phyloP scores from a whole-genome alignment of 148 eudicot genomes.

The Limonium bicolor region DNA sequence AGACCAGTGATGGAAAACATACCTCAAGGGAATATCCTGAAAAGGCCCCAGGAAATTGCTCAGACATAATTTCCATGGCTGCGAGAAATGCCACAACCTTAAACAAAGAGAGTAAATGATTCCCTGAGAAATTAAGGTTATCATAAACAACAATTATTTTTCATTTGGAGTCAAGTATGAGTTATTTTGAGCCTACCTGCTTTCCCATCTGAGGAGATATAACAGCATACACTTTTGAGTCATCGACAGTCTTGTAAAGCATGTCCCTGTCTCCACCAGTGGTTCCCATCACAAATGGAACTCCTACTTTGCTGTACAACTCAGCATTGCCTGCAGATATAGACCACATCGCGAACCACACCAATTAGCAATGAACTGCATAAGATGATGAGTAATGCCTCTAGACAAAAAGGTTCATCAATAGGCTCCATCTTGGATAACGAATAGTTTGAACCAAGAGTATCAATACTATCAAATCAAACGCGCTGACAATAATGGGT shows the following conservation, averaged over 20 bases:
- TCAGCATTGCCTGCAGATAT: constrained; percentile 61
- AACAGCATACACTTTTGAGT: constrained; percentile 66
- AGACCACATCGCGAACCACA: too few species aligned
- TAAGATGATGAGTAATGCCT: too few species aligned
- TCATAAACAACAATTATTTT: not conserved
- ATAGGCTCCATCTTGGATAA: too few species aligned
- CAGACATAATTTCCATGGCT: constrained; percentile 91
- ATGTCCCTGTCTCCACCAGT: constrained; percentile 94
- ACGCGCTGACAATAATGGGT: too few species aligned
- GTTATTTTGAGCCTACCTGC: constrained; percentile 40
- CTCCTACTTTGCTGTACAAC: constrained; percentile 77
- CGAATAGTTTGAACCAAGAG: too few species aligned
- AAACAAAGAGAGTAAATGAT: constrained; percentile 6
- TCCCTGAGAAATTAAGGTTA: not conserved
- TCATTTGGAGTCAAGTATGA: too few species aligned
- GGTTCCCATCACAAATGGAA: constrained; percentile 98
- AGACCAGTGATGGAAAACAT: not conserved
- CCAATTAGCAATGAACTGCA: too few species aligned
- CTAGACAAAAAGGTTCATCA: too few species aligned
- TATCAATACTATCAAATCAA: too few species aligned
- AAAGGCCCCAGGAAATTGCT: constrained; percentile 92
- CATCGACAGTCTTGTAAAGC: constrained; percentile 58
- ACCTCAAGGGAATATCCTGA: constrained; percentile 72
- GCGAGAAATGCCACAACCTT: constrained; percentile 97
- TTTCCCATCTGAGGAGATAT: constrained; percentile 99